Evolutionary conservation across 371 early-diverging fungal species (phyloP).

Genomic region (Fennellomyces sp.): DNA sequence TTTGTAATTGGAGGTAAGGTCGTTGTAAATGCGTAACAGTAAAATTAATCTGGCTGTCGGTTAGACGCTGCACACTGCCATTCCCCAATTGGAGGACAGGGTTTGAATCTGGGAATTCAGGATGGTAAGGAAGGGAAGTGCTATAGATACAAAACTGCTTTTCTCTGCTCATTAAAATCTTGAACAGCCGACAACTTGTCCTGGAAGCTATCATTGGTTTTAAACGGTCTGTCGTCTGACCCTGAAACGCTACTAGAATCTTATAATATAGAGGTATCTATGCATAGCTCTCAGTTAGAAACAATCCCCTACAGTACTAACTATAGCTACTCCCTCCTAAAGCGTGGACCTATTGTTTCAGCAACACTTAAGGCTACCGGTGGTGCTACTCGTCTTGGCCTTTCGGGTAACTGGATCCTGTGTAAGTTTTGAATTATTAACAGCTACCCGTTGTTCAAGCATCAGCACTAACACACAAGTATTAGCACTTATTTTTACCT

Average conservation of each 20-base stretch:
- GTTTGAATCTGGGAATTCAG: slow-evolving; percentile 45
- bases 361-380: not conserved
- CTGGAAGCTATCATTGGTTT: slow-evolving; percentile 47
- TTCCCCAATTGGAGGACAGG: slow-evolving; percentile 44
- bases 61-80: slow-evolving; percentile 52
- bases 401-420: not conserved
- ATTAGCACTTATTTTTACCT: not conserved
- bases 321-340: too few species aligned
- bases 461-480: too few species aligned
- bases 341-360: slow-evolving; percentile 7
- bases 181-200: slow-evolving; percentile 47
- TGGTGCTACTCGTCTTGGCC: not conserved
- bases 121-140: slow-evolving; percentile 33
- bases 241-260: slow-evolving; percentile 39
- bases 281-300: too few species aligned
- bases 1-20: slow-evolving; percentile 52
- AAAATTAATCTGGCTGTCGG: not conserved
- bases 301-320: too few species aligned
- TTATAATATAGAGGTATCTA: slow-evolving; percentile 39
- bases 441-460: too few species aligned
- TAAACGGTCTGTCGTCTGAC: slow-evolving; percentile 24
- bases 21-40: too few species aligned
- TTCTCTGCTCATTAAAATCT: too few species aligned
- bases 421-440: too few species aligned
- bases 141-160: too few species aligned